Conservation (phyloP, 2,329 filamentous ascomycete genomes). For the Beauveria varroae region DNA sequence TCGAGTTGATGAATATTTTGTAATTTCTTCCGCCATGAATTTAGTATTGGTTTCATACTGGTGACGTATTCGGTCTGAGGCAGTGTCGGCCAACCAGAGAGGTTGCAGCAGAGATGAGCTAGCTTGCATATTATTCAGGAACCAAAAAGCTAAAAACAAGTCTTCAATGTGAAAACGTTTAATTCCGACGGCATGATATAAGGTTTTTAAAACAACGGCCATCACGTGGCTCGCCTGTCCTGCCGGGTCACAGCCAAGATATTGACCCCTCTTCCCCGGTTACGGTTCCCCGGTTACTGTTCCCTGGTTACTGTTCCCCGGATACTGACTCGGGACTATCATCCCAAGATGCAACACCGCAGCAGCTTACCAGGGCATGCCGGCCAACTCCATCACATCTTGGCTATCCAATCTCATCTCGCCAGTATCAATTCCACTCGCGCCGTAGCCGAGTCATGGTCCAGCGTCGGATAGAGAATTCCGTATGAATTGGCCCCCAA, state of each 20-base stretch:
- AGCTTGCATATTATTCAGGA: too few relatives aligned
- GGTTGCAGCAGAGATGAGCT: too few relatives aligned
- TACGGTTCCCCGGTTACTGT: background rate
- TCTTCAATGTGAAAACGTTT: background rate
- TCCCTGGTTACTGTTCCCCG: background rate
- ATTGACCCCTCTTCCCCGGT: background rate
- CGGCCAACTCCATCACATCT: too few relatives aligned
- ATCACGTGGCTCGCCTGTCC: background rate
- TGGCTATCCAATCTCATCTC: background rate
- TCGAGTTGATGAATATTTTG: too few relatives aligned
- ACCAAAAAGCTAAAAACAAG: too few relatives aligned
- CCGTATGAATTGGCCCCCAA: background rate
- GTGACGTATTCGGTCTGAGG: too few relatives aligned
- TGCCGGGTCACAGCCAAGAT: background rate
- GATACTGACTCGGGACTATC: background rate
- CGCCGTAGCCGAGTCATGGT: background rate
- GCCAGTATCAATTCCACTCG: background rate
- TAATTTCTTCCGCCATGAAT: too few relatives aligned
- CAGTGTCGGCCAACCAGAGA: too few relatives aligned
- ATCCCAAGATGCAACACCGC: background rate
- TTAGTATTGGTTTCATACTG: too few relatives aligned
- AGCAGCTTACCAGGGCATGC: background rate
- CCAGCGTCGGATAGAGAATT: background rate
- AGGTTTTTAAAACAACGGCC: background rate
- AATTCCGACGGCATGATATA: background rate